These are phyloP conservation scores for Neofusicoccum parvum DNA, from an alignment of 2,329 filamentous ascomycete genomes.

Conservation along the genomic window DNA sequence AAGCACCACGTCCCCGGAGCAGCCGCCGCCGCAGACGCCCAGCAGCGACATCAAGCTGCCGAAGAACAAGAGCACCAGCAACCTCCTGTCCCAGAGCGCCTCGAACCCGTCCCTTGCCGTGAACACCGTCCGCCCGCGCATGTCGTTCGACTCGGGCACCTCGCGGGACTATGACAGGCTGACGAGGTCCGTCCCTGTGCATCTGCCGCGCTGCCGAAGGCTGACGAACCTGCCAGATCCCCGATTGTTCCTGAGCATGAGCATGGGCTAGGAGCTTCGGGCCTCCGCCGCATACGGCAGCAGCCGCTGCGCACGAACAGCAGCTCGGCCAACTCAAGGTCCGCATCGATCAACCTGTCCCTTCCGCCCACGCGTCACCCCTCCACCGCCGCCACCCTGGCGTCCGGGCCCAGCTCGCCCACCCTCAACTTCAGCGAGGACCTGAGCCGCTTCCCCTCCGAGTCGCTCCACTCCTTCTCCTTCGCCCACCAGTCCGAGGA, in stretches of 20 bases:
- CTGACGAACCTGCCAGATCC: conserved; percentile 45
- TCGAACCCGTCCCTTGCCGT: conserved; percentile 41
- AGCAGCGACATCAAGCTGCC: conserved; percentile 41
- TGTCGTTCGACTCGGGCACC: conserved; percentile 75
- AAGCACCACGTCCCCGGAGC: conserved; percentile 14
- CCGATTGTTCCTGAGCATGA: conserved; percentile 84
- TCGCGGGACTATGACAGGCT: conserved; percentile 59
- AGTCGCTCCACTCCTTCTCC: conserved; percentile 96
- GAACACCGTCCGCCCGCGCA: conserved; percentile 65
- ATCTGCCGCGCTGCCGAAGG: neutral
- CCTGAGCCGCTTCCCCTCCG: conserved; percentile 86
- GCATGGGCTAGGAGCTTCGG: conserved; percentile 80
- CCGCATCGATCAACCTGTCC: conserved; percentile 71
- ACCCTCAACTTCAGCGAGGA: conserved; percentile 79
- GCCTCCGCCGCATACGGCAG: conserved; percentile 91
- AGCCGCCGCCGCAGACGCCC: conserved; percentile 3
- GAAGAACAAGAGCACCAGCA: conserved; percentile 54
- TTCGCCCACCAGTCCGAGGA: conserved; percentile 96
- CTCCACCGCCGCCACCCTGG: conserved; percentile 52
- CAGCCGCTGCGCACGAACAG: conserved; percentile 65
- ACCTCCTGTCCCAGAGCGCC: conserved; percentile 43
- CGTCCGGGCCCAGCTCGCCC: conserved; percentile 70
- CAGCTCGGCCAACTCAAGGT: conserved; percentile 54
- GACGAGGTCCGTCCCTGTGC: conserved; percentile 64
- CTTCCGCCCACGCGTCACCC: conserved; percentile 51